Conservation (phyloP, 169 alveolate genomes). For the Neospora caninum region DNA sequence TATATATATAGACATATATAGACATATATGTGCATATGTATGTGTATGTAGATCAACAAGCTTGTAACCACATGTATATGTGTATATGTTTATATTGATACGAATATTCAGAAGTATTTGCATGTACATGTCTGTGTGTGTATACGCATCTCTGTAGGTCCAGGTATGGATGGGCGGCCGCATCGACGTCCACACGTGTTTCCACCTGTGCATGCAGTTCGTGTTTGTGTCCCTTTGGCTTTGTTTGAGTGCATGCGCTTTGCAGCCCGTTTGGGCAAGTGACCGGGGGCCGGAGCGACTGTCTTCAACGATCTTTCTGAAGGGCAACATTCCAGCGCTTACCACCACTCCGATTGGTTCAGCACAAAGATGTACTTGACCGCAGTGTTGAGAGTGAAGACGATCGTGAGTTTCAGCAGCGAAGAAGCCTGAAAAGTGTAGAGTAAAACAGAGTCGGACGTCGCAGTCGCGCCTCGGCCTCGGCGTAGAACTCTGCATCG, state of each 20-base stretch:
- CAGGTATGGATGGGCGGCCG: too few relatives aligned
- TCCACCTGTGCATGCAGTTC: too few relatives aligned
- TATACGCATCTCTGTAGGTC: neutral
- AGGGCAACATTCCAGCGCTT: neutral
- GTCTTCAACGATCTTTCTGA: too few relatives aligned
- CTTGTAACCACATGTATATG: too few relatives aligned
- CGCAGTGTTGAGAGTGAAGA: constrained; percentile 64
- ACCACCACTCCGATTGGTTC: constrained; percentile 65
- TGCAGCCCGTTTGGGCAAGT: neutral
- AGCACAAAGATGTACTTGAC: constrained; percentile 62
- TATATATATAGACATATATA: neutral
- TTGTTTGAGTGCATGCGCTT: neutral
- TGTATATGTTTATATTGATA: neutral
- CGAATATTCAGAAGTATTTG: neutral
- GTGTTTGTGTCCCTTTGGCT: neutral
- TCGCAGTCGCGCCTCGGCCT: too few relatives aligned
- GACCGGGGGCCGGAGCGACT: too few relatives aligned
- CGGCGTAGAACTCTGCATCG: too few relatives aligned
- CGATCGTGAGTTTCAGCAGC: constrained; percentile 56
- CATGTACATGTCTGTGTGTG: neutral
- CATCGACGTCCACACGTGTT: too few relatives aligned
- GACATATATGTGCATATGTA: neutral
- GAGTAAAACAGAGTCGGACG: neutral
- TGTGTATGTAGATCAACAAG: neutral
- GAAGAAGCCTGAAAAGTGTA: constrained; percentile 29